Base-by-base conservation (phyloP, 1,284 basidiomycete species). In the Tylopilus sp. region DNA sequence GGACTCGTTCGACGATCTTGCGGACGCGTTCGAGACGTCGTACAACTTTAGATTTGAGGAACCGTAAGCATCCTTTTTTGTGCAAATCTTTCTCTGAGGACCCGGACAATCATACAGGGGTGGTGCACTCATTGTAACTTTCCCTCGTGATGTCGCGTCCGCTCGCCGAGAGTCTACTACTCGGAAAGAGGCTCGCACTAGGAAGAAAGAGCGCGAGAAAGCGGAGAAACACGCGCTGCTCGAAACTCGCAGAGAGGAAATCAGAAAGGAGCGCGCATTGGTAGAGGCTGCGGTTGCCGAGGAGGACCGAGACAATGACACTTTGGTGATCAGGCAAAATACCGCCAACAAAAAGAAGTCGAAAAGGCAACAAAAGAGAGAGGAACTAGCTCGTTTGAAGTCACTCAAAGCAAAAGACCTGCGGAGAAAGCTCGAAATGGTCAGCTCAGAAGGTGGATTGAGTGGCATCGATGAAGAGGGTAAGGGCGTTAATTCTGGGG, bases 11-110 rank as follows among this genome's bases (percentile, higher is more conserved):
- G 86, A 89, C 37, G 84, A 88, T 13, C 71, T 79, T 42, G 82
- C 77, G 0, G 87, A 90, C 23, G 76, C 76, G 25, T 90, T 88
- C 55, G 88, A 90, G 66, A 79, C 78, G 15, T 86, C 86, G n/a
- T 96, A 95, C 70, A 96, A 96, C 65, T 94, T 94, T 74, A 83
- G 93, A 45, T 96, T 90, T 64, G 92, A 97, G 67, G 93, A 97
- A 69, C 88, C 90, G 81, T 91, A 58, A 65, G 89, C 80, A 37
- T 35, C 37, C 25, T 49, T 37, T 1, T 21, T 41, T 13, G 4
- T 2, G 15, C 15, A 35, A 16, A 6, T 15, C 15, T 31, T 28
- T 7, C 16, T 35, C 23, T 16, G 19, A 36, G 18, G 38, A 45
- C 10, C 13, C 6, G 13, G 33, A 39, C 25, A 25, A 39, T 28